Percentiles rank a stretch among this genome's conserved stretches.
These are phyloP conservation scores for Epichloe uncinata DNA, from an alignment of 2,329 filamentous ascomycete species.

Conservation along the genomic window DNA sequence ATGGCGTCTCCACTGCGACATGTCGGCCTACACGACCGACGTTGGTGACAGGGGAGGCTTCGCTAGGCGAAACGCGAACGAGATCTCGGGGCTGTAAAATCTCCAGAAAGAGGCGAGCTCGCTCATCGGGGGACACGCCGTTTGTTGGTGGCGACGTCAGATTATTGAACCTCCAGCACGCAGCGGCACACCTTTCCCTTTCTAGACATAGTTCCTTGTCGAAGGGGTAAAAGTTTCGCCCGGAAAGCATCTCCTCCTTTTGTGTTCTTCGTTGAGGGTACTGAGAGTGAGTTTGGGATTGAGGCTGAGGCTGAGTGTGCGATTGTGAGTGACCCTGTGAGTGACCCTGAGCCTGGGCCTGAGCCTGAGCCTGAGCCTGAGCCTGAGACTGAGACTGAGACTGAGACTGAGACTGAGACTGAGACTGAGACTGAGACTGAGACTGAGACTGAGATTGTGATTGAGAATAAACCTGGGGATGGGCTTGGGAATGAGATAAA, in stretches of 20 bases:
- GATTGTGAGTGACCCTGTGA: slow-evolving; percentile 16
- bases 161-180: slow-evolving; percentile 78
- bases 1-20: slow-evolving; percentile 73
- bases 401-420: slow-evolving; percentile 35
- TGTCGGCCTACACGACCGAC: slow-evolving; percentile 57
- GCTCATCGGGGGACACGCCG: slow-evolving; percentile 55
- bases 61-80: slow-evolving; percentile 41
- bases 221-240: slow-evolving; percentile 67
- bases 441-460: too few relatives aligned
- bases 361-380: slow-evolving; percentile 34
- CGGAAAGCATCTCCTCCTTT: slow-evolving; percentile 81
- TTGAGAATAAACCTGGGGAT: slow-evolving; percentile 35
- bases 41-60: slow-evolving; percentile 38
- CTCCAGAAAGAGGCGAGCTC: slow-evolving; percentile 55
- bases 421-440: too few relatives aligned
- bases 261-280: slow-evolving; percentile 45
- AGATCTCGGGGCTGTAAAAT: slow-evolving; percentile 53
- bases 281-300: slow-evolving; percentile 25
- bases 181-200: slow-evolving; percentile 69
- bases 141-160: slow-evolving; percentile 57
- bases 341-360: too few relatives aligned
- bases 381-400: slow-evolving; percentile 30
- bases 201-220: slow-evolving; percentile 68
- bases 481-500: slow-evolving; percentile 40
- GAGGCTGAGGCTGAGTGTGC: not conserved